phyloP scores from a whole-genome alignment of 2,329 filamentous ascomycete genomes.

The Nectriaceae sp. region DNA sequence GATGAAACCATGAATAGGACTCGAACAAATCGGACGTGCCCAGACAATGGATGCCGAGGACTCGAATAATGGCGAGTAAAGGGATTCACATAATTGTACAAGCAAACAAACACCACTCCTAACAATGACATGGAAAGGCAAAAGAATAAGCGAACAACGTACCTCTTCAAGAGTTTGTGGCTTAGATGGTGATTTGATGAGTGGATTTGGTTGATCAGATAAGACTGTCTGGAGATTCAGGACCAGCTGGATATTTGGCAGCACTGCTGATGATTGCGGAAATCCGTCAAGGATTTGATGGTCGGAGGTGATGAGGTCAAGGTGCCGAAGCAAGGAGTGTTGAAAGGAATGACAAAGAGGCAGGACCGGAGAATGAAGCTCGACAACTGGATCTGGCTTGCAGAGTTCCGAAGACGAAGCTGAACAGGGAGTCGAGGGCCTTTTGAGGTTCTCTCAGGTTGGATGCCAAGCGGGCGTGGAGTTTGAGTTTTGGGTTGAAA shows the following conservation, averaged over 20 bases:
- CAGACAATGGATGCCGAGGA: no score
- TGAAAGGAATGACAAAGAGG: conserved; percentile 23
- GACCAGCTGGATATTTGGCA: conserved; percentile 27
- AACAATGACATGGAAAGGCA: conserved; percentile 7
- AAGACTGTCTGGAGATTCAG: conserved; percentile 22
- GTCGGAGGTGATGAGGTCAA: conserved; percentile 8
- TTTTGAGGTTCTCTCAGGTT: conserved; percentile 25
- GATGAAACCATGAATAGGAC: no score
- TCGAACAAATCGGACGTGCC: no score
- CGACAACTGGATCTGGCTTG: conserved; percentile 23
- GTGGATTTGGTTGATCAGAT: conserved; percentile 5
- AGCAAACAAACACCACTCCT: no score
- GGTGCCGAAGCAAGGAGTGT: no score
- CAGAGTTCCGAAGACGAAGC: conserved; percentile 14
- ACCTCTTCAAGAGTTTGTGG: conserved; percentile 11
- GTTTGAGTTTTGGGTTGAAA: conserved; percentile 26
- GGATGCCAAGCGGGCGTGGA: conserved; percentile 6
- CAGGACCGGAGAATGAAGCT: conserved; percentile 17
- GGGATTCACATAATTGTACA: no score
- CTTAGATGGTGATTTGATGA: conserved; percentile 8
- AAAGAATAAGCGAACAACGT: conserved; percentile 7
- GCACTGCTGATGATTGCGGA: conserved; percentile 22
- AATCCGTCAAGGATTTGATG: conserved; percentile 29
- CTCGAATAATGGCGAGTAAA: no score
- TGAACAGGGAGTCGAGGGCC: conserved; percentile 21